Base-by-base conservation (phyloP, 1,284 basidiomycete species). In the Pterulicium gracile region DNA sequence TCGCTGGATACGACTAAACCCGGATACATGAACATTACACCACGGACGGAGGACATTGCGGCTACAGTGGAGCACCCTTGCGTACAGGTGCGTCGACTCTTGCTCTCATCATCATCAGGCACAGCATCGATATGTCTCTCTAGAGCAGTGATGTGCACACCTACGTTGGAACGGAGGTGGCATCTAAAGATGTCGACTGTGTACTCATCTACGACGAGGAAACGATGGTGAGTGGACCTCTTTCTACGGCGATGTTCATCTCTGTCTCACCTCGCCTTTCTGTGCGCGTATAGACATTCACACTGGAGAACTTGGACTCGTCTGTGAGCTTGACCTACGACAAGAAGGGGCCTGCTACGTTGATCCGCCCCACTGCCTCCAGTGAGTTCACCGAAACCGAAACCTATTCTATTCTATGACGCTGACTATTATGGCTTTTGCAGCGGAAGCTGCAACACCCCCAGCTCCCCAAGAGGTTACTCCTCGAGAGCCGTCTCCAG, bases 151-250 rank as follows among this genome's bases (percentile, higher is more conserved):
- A 82, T 47, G 68, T 61, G n/a, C 68, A 75, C 53, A 55, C 72
- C 24, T 88, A 79, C 53, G 63, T 60, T 32, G 84, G 84, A 4
- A 56, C 58, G 5, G 80, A 81, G 54, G 65, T 65, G 3, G 59
- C 70, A 1, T 69, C 78, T 2, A 81, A 77, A 55, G 81, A 86
- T 40, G 69, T 69, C 51, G 83, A 87, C 42, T 88, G 85, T 52
- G 74, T 88, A 4, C 64, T 88, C 42, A 80, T 88, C 42, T 87
- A 78, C 56, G 84, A 88, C 56, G 81, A 84, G 54, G 78, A 77
- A 46, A 67, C 72, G 43, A 73, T 74, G 49, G 84, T 84, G 55
- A 56, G 77, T 66, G 24, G 17, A 42, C 35, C 22, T 43, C 3
- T 32, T 41, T 17, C 18, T 21, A 15, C 13, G 36, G 17, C 22